Percentiles rank a stretch among this genome's conserved stretches.
Evolutionary conservation across 768 basidiomycete species (phyloP).

Genomic region (Lentinus brumalis): DNA sequence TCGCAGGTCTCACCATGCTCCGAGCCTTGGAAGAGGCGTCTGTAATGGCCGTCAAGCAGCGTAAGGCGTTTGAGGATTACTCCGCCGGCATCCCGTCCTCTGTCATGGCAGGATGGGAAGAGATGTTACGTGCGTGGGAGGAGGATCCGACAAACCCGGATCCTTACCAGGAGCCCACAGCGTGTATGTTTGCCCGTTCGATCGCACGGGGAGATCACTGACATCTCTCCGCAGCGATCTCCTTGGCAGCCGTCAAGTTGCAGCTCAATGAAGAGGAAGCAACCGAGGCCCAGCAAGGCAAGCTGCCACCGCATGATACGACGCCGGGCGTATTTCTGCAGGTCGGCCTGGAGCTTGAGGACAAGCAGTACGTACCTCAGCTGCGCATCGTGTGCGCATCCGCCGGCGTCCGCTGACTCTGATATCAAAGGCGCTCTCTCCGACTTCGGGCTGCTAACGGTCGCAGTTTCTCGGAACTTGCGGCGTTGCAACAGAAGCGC

Average conservation of each 20-base stretch:
- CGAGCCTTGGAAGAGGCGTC: background rate
- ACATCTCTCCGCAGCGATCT: too few species aligned
- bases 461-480: background rate
- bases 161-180: slow-evolving; percentile 18
- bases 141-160: slow-evolving; percentile 9
- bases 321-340: slow-evolving; percentile 19
- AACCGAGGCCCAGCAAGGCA: background rate
- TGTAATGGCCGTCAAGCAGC: background rate
- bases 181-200: slow-evolving; percentile 10
- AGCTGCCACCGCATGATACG: slow-evolving; percentile 14
- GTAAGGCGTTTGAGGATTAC: background rate
- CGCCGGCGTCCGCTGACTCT: too few species aligned
- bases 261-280: slow-evolving; percentile 16
- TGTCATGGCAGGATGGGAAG: slow-evolving; percentile 2
- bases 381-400: too few species aligned
- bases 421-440: background rate
- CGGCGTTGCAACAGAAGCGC: slow-evolving; percentile 7
- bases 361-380: slow-evolving; percentile 31
- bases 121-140: slow-evolving; percentile 12
- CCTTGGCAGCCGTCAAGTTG: background rate
- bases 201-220: background rate
- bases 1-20: background rate
- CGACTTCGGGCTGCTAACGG: background rate
- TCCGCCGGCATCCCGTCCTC: background rate
- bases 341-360: slow-evolving; percentile 26